Percentiles rank a stretch among this genome's conserved stretches.
Conservation (phyloP, 2,329 filamentous ascomycete genomes). For the Rhynchosporium agropyri region DNA sequence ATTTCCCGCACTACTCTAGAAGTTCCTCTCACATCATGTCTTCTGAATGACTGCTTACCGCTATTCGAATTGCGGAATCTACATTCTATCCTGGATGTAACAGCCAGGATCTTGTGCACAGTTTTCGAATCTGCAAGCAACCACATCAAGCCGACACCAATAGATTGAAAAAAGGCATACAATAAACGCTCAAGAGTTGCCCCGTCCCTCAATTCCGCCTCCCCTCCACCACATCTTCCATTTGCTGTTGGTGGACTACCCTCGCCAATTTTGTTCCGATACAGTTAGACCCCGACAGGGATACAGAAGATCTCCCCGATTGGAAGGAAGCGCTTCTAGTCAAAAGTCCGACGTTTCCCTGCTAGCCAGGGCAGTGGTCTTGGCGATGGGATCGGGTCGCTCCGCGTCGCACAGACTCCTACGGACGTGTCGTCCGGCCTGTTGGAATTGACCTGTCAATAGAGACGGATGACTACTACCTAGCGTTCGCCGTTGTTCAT, state of each 20-base stretch:
- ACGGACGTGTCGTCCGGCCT: background rate
- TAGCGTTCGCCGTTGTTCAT: too few species aligned
- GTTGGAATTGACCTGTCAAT: background rate
- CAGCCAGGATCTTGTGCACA: too few species aligned
- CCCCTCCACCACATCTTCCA: background rate
- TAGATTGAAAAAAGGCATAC: too few species aligned
- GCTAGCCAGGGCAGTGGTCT: background rate
- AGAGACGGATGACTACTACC: background rate
- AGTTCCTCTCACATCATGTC: too few species aligned
- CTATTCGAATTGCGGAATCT: too few species aligned
- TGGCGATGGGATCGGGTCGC: conserved; percentile 13
- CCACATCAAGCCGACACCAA: too few species aligned
- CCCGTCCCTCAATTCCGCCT: background rate
- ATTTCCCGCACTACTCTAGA: background rate
- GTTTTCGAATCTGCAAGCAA: too few species aligned
- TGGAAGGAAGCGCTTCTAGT: conserved; percentile 32
- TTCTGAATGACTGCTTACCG: too few species aligned
- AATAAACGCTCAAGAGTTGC: too few species aligned
- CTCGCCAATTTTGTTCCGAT: conserved; percentile 40
- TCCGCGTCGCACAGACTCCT: conserved; percentile 11
- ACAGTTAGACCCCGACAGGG: conserved; percentile 28
- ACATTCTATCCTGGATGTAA: too few species aligned
- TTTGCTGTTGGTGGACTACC: background rate
- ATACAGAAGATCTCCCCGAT: conserved; percentile 22
- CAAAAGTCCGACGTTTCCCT: conserved; percentile 20